phyloP scores from a whole-genome alignment of 805 yeast species.

The Jamesozyma lodderae region DNA sequence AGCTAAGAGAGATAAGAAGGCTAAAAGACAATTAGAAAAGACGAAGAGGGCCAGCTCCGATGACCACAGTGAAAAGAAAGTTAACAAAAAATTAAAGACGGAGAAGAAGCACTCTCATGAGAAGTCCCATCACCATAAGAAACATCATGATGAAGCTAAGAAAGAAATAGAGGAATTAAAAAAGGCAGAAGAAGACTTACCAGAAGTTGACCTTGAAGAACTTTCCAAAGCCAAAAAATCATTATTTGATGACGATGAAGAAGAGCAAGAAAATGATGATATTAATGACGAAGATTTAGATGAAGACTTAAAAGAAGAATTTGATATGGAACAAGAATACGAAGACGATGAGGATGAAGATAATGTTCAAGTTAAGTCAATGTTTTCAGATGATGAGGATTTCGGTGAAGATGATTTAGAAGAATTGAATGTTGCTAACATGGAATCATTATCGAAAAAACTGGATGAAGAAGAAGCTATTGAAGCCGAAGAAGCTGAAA shows the following conservation, averaged over 20 bases:
- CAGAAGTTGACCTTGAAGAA: conserved; percentile 62
- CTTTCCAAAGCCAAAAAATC: conserved; percentile 61
- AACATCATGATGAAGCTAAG: conserved; percentile 7
- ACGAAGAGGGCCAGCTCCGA: conserved; percentile 13
- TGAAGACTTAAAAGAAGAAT: conserved; percentile 35
- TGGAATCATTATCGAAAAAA: conserved; percentile 66
- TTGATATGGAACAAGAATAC: conserved; percentile 53
- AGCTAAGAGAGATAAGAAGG: conserved; percentile 36
- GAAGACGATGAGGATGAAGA: conserved; percentile 34
- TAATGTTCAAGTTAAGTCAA: conserved; percentile 41
- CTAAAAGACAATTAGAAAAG: conserved; percentile 31
- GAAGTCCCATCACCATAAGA: conserved; percentile 11
- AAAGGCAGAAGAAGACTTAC: conserved; percentile 31
- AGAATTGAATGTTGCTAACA: conserved; percentile 65
- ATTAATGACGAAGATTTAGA: conserved; percentile 16
- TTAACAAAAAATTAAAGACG: conserved; percentile 9
- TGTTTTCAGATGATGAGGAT: conserved; percentile 73
- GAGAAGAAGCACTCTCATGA: conserved; percentile 5
- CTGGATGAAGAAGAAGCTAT: conserved; percentile 52
- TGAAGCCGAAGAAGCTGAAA: conserved; percentile 56
- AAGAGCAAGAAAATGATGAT: conserved; percentile 26
- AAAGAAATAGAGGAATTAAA: conserved; percentile 2
- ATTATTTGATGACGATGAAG: conserved; percentile 55
- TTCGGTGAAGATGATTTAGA: conserved; percentile 57
- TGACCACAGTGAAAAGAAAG: conserved; percentile 7